Evolutionary conservation across 106 monocot genomes (phyloP).

Genomic region (Apostasia shenzhenica): DNA sequence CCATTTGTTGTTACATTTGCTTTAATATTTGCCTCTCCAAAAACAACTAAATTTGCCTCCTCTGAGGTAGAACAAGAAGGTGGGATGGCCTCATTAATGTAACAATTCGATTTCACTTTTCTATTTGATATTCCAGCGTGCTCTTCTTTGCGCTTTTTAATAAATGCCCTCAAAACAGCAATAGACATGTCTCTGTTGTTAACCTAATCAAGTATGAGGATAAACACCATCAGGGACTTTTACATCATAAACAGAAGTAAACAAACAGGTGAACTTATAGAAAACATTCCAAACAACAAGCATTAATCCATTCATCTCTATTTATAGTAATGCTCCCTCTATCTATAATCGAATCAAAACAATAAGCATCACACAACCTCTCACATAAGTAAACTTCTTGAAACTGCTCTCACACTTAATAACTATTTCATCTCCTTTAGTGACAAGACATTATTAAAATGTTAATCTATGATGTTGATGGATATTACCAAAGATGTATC

Average conservation of each 20-base stretch:
- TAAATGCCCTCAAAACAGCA: conserved; percentile 76
- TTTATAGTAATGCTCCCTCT: too few species aligned
- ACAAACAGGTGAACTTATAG: neutral
- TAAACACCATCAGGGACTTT: neutral
- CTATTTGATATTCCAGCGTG: conserved; percentile 36
- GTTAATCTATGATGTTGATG: too few species aligned
- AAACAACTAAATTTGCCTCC: conserved; percentile 3
- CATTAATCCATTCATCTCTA: too few species aligned
- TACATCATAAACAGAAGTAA: neutral
- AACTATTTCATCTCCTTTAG: too few species aligned
- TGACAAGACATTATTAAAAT: too few species aligned
- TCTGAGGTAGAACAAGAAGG: conserved; percentile 21
- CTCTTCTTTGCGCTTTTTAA: conserved; percentile 74
- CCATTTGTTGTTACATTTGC: conserved; percentile 6
- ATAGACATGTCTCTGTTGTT: conserved; percentile 97
- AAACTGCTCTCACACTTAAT: too few species aligned
- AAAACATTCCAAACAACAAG: neutral
- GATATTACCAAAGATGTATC: too few species aligned
- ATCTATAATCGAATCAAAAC: too few species aligned
- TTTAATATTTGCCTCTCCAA: conserved; percentile 13
- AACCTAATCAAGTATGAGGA: conserved; percentile 40
- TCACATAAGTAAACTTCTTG: too few species aligned
- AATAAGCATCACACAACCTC: too few species aligned
- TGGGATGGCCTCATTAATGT: conserved; percentile 10
- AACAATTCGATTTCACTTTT: conserved; percentile 33